These are phyloP conservation scores for Aspergillus tubingensis DNA, from an alignment of 2,329 filamentous ascomycete genomes.

Conservation along the genomic window DNA sequence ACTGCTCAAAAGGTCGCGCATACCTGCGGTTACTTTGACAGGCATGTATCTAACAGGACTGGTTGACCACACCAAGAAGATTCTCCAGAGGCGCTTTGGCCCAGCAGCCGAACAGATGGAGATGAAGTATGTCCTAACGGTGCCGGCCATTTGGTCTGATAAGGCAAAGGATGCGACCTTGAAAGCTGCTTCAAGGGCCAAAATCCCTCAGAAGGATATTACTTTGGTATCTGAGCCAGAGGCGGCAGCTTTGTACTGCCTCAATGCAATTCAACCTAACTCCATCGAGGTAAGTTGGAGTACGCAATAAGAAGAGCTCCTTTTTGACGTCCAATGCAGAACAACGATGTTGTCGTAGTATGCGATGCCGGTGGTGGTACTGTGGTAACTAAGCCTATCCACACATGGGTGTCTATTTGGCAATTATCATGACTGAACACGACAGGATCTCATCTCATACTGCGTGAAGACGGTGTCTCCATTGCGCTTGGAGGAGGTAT, in stretches of 20 bases:
- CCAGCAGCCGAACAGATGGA: slow-evolving; percentile 20
- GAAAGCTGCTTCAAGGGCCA: slow-evolving; percentile 21
- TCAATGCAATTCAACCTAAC: slow-evolving; percentile 30
- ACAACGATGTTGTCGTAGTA: slow-evolving; percentile 35
- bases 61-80: slow-evolving; percentile 4
- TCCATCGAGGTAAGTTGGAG: slow-evolving; percentile 22
- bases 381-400: slow-evolving; percentile 24
- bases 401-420: no score
- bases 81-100: slow-evolving; percentile 16
- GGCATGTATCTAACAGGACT: slow-evolving; percentile 16
- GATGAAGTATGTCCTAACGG: slow-evolving; percentile 30
- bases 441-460: slow-evolving; percentile 37
- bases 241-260: slow-evolving; percentile 37
- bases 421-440: background rate
- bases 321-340: slow-evolving; percentile 12
- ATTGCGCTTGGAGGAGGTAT: slow-evolving; percentile 27
- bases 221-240: slow-evolving; percentile 30
- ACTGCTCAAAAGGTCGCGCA: background rate
- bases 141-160: slow-evolving; percentile 40
- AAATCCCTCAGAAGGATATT: slow-evolving; percentile 17
- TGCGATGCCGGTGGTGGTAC: slow-evolving; percentile 45
- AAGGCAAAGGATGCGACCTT: slow-evolving; percentile 35
- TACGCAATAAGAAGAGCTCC: background rate
- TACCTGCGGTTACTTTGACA: slow-evolving; percentile 8
- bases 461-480: slow-evolving; percentile 24